phyloP scores from a whole-genome alignment of 192 early-diverging fungal species.

The Borealophlyctis nickersoniae region DNA sequence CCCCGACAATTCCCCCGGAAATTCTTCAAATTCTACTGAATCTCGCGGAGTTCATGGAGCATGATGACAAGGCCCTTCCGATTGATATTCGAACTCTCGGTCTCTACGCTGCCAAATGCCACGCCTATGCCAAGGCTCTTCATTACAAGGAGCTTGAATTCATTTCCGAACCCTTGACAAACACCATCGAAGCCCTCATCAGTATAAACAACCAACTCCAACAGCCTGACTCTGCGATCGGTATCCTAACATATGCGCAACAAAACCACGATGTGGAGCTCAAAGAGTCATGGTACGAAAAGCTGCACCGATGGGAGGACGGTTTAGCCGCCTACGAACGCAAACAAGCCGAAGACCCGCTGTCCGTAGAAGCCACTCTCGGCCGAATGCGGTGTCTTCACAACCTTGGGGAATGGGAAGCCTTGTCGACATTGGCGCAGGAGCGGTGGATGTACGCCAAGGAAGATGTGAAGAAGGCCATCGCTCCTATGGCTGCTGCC shows the following conservation, averaged over 20 bases:
- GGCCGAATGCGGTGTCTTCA: slow-evolving; percentile 91
- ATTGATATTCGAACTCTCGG: slow-evolving; percentile 90
- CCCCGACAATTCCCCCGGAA: slow-evolving; percentile 85
- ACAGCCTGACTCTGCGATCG: slow-evolving; percentile 93
- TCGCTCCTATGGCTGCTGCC: slow-evolving; percentile 87
- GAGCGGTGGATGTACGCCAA: slow-evolving; percentile 58
- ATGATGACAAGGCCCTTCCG: slow-evolving; percentile 90
- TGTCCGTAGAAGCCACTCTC: slow-evolving; percentile 70
- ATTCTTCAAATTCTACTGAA: slow-evolving; percentile 88
- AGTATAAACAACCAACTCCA: slow-evolving; percentile 93
- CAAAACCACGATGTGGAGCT: slow-evolving; percentile 76
- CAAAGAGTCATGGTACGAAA: slow-evolving; percentile 90
- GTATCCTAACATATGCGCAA: slow-evolving; percentile 88
- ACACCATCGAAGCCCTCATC: slow-evolving; percentile 87
- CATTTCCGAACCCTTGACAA: slow-evolving; percentile 72
- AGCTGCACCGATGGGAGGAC: slow-evolving; percentile 91
- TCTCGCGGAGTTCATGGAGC: slow-evolving; percentile 98
- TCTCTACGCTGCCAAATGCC: slow-evolving; percentile 84
- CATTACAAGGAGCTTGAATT: slow-evolving; percentile 98
- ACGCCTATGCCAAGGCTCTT: slow-evolving; percentile 96
- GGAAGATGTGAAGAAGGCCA: slow-evolving; percentile 62
- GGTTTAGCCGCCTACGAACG: slow-evolving; percentile 81
- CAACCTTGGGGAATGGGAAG: slow-evolving; percentile 90
- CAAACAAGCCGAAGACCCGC: slow-evolving; percentile 72
- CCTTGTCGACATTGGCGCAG: slow-evolving; percentile 71